Base-by-base conservation (phyloP, 1,139 yeast species). In the Pichia sp. region DNA sequence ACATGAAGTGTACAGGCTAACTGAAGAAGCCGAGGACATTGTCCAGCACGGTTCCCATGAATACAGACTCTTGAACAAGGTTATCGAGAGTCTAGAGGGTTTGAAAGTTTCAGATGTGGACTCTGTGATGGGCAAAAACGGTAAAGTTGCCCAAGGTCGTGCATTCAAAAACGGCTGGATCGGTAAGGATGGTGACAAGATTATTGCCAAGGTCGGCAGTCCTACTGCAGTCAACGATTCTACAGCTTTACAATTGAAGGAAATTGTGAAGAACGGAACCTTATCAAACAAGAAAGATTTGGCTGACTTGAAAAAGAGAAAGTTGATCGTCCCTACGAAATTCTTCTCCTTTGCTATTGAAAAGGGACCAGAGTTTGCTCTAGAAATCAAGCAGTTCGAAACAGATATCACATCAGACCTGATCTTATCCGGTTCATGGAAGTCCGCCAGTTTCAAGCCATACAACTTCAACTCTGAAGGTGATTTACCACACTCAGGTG, bases 121-220 rank as follows among this genome's bases (percentile, higher is more conserved):
- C 62, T 71, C 82, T 57, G 81, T 85, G 61, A 77, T 92, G 72
- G 97, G 98, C 51, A 75, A 84, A 51, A 81, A 83, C 59, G 98
- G 97, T 57, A 85, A 86, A 65, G 80, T 92, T 60, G 99, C 99
- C 58, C 99, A 93, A 75, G 96, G 96, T 65, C 86, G 92, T 67
- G 99, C 98, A n/a, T 93, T 93, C 80, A 93, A 90, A 74, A 92
- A 92, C 71, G 96, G 96, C 51, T 93, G 99, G 99, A 84, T 93
- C 66, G 75, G 81, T 62, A 93, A 93, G 71, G 87, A 86, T 60
- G 96, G 95, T 53, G 96, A 88, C 64, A 72, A 77, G 67, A 78
- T 93, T 63, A 80, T 88, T 51, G 75, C 90, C 29, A 82, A 75
- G 57, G 71, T 74, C 42, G 69, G 71, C 47, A 67, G 67, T 41